Evolutionary conservation across 306 rosid species (phyloP).

Genomic region (Senna tora): DNA sequence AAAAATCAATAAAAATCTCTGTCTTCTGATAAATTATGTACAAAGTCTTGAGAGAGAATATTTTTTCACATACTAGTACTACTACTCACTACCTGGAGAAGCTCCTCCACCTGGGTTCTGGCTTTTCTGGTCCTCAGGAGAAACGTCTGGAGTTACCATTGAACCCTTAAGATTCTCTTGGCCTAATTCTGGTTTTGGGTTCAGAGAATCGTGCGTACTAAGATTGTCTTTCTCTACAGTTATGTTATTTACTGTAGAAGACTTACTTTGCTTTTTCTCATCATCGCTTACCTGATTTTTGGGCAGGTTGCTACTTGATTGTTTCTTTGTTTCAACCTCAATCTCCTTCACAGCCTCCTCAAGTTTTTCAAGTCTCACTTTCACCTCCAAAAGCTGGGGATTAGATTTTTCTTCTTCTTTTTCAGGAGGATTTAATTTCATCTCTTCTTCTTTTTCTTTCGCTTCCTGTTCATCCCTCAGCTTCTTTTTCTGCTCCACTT

Average conservation of each 20-base stretch:
- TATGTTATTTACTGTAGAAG: constrained; percentile 37
- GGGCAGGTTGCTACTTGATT: constrained; percentile 28
- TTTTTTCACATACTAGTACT: constrained; percentile 35
- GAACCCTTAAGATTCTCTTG: constrained; percentile 35
- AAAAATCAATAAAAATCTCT: background rate
- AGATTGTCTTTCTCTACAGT: constrained; percentile 38
- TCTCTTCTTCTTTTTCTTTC: constrained; percentile 56
- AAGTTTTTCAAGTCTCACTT: constrained; percentile 75
- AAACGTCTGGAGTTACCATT: constrained; percentile 38
- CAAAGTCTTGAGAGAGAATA: constrained; percentile 20
- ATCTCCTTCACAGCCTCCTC: constrained; percentile 83
- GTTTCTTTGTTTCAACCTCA: constrained; percentile 61
- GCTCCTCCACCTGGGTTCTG: constrained; percentile 42
- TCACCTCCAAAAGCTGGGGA: constrained; percentile 66
- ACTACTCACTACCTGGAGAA: constrained; percentile 47
- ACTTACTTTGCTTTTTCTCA: constrained; percentile 39
- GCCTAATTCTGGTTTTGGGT: constrained; percentile 40
- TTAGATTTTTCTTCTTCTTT: constrained; percentile 45
- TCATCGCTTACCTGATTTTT: constrained; percentile 40
- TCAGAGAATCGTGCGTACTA: constrained; percentile 38
- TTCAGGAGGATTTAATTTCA: constrained; percentile 56
- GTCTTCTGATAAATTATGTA: constrained; percentile 29
- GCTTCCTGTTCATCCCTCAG: constrained; percentile 64
- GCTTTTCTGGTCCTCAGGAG: constrained; percentile 42
- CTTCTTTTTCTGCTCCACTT: constrained; percentile 70